These are phyloP conservation scores for Blastobotrys peoriensis DNA, from an alignment of 805 yeast species.

Conservation along the genomic window DNA sequence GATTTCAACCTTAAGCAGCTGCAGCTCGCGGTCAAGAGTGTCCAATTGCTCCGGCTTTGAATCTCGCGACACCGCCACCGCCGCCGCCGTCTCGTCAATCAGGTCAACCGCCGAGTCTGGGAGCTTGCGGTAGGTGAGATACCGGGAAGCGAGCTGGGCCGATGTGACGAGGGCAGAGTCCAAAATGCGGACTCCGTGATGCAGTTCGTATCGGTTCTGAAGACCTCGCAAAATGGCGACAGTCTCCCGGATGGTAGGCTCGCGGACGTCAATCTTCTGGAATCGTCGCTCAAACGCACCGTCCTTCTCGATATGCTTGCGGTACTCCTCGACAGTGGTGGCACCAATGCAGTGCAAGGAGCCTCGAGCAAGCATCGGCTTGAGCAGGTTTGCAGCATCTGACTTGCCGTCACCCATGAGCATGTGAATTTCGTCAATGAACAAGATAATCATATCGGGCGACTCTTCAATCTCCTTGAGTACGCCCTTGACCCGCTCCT, in stretches of 20 bases:
- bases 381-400: slow-evolving; percentile 93
- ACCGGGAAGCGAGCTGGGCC: slow-evolving; percentile 89
- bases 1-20: slow-evolving; percentile 89
- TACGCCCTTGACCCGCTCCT: slow-evolving; percentile 96
- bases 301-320: slow-evolving; percentile 88
- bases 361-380: slow-evolving; percentile 97
- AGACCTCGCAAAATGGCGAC: slow-evolving; percentile 94
- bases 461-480: slow-evolving; percentile 88
- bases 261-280: slow-evolving; percentile 94
- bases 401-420: slow-evolving; percentile 98
- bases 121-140: slow-evolving; percentile 87
- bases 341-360: slow-evolving; percentile 97
- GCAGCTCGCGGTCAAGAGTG: slow-evolving; percentile 85
- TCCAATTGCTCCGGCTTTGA: slow-evolving; percentile 97
- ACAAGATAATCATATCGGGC: slow-evolving; percentile 69
- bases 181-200: slow-evolving; percentile 93
- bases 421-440: slow-evolving; percentile 98
- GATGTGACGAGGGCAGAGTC: slow-evolving; percentile 93
- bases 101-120: slow-evolving; percentile 97
- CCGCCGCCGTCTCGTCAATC: slow-evolving; percentile 93
- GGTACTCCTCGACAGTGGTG: slow-evolving; percentile 90
- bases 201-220: slow-evolving; percentile 92
- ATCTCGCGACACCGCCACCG: slow-evolving; percentile 97
- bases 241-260: slow-evolving; percentile 87
- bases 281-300: slow-evolving; percentile 99